Percentiles rank a stretch among this genome's conserved stretches.
These are phyloP conservation scores for Penicillium crystallinum DNA, from an alignment of 495 filamentous ascomycete species.

Conservation along the genomic window DNA sequence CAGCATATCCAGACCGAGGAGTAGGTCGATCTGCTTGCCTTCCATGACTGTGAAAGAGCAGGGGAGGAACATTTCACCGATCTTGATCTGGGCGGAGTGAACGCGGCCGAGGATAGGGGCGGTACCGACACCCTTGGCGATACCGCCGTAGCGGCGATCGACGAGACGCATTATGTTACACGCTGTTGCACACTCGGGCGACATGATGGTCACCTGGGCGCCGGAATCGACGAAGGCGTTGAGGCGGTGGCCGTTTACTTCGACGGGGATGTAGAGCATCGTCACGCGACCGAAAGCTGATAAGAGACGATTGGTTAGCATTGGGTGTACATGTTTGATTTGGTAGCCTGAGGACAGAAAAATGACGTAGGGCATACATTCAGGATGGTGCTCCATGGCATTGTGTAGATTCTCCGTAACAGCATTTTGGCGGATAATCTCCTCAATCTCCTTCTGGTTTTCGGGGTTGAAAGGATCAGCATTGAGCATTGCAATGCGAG, in stretches of 20 bases:
- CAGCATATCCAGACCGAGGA: constrained; percentile 93
- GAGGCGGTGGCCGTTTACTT: constrained; percentile 85
- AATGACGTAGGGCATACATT: constrained; percentile 55
- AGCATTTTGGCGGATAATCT: constrained; percentile 89
- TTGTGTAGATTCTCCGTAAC: constrained; percentile 93
- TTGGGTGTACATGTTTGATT: not conserved
- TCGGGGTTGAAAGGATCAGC: constrained; percentile 89
- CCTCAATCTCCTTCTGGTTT: constrained; percentile 87
- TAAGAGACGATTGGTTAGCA: constrained; percentile 6
- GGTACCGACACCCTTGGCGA: constrained; percentile 89
- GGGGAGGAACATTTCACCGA: constrained; percentile 79
- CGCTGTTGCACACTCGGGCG: constrained; percentile 77
- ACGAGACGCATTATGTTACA: constrained; percentile 98
- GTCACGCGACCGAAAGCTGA: constrained; percentile 86
- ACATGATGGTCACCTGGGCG: constrained; percentile 98
- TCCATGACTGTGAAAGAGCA: constrained; percentile 99
- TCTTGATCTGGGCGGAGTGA: constrained; percentile 87
- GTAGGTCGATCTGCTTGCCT: constrained; percentile 92
- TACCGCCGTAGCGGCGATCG: constrained; percentile 83
- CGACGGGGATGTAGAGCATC: constrained; percentile 94
- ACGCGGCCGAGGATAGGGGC: constrained; percentile 92
- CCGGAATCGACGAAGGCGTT: constrained; percentile 98
- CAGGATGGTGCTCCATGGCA: constrained; percentile 92
- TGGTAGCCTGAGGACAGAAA: not conserved
- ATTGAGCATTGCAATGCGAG: constrained; percentile 76